Evolutionary conservation across 2,329 filamentous ascomycete genomes (phyloP), one percentile per base, ranked within the genome.

Genomic region (Ophiostoma perfectum): DNA sequence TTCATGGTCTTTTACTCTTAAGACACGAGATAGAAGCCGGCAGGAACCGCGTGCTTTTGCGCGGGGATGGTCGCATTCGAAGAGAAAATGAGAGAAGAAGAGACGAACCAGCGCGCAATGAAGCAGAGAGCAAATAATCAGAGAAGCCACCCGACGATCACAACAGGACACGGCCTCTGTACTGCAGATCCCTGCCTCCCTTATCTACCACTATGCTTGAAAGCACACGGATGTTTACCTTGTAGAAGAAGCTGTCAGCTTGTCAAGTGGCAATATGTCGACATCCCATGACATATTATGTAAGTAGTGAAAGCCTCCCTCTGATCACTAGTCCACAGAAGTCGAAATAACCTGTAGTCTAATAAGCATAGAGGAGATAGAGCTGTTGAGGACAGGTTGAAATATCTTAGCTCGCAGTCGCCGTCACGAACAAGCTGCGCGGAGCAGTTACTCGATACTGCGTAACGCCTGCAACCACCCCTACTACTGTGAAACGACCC

Each of bases 41-140:
- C 27, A 60, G 55, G 55, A 60, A 38, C 27, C 55, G 27, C 27
- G 55, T 60, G 55, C 14, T 12, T 38, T 14, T 60, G 55, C 38
- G 55, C 55, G 55, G 55, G 27, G 55, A 60, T 60, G 55, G 55
- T 60, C 11, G 27, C 38, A 60, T 60, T 8, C 55, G 38, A 14
- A 38, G 55, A 58, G 55, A 12, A 58, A n/a, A 27, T 27, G 27
- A 60, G 27, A 27, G 27, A n/a, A 52, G 49, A 60, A 12, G 11
- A 55, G 49, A 55, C 6, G 45, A 47, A 11, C 11, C 7, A 55
- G n/a, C 49, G 42, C 12, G 12, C 2, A 27, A 55, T 55, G n/a
- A 52, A 52, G n/a, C n/a, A 52, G 7, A 52, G 5, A 18, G 7
- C n/a, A 11, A 4, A 55, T 27, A 14, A 18, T 11, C 49, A 44